phyloP scores from a whole-genome alignment of 768 basidiomycete species.

The Russula sp. region DNA sequence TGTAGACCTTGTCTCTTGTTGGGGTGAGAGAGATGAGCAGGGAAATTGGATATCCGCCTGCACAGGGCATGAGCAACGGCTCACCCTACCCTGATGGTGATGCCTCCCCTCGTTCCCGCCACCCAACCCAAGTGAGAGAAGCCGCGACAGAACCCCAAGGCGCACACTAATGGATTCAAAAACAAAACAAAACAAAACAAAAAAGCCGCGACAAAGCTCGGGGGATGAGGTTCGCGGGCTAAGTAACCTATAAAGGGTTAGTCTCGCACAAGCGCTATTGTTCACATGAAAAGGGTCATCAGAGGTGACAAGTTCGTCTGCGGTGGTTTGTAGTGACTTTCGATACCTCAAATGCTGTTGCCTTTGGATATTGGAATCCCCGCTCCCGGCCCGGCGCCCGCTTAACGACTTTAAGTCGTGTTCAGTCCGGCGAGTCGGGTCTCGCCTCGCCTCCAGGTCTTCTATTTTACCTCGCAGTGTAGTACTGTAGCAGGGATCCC shows the following conservation, averaged over 20 bases:
- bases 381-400: no score
- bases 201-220: slow-evolving; percentile 73
- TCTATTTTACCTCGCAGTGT: no score
- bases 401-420: no score
- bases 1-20: slow-evolving; percentile 67
- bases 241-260: slow-evolving; percentile 14
- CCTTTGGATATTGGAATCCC: no score
- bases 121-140: slow-evolving; percentile 92
- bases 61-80: slow-evolving; percentile 24
- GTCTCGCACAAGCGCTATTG: not conserved
- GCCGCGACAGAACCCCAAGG: no score
- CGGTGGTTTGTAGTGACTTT: not conserved
- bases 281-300: slow-evolving; percentile 56
- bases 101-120: slow-evolving; percentile 82
- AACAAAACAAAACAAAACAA: no score
- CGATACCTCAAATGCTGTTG: no score
- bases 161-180: no score
- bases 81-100: slow-evolving; percentile 65
- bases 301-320: slow-evolving; percentile 53
- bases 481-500: no score
- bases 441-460: no score
- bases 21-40: not conserved
- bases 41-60: not conserved
- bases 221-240: slow-evolving; percentile 91
- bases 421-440: no score